phyloP scores from a whole-genome alignment of 768 basidiomycete genomes.

The Rhodosporidiobolus odoratus region DNA sequence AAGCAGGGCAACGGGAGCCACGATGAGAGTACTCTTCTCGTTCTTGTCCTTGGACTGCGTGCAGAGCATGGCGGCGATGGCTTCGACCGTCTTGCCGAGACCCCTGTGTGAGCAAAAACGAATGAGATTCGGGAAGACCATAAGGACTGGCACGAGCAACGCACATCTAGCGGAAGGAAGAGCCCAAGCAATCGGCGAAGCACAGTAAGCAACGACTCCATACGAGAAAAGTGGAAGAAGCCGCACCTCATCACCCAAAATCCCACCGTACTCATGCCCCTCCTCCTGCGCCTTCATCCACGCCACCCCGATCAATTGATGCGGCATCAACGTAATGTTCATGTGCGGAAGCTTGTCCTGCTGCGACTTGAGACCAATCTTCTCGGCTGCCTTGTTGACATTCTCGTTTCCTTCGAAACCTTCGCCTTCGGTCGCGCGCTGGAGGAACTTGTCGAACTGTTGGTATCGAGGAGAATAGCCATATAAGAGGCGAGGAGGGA shows the following conservation, averaged over 20 bases:
- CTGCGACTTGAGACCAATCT: slow-evolving; percentile 54
- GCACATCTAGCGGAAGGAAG: too few relatives aligned
- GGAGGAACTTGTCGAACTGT: slow-evolving; percentile 18
- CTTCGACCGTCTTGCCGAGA: slow-evolving; percentile 92
- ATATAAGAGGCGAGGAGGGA: background rate
- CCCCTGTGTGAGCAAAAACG: slow-evolving; percentile 55
- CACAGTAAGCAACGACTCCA: background rate
- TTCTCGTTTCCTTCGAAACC: slow-evolving; percentile 50
- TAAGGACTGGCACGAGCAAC: too few relatives aligned
- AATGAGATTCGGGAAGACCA: too few relatives aligned
- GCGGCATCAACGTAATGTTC: slow-evolving; percentile 61
- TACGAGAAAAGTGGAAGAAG: background rate
- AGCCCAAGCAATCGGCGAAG: too few relatives aligned
- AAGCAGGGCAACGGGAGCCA: slow-evolving; percentile 59
- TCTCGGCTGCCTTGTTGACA: slow-evolving; percentile 57
- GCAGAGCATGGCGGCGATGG: slow-evolving; percentile 66
- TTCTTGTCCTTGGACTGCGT: slow-evolving; percentile 55
- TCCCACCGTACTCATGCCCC: slow-evolving; percentile 24
- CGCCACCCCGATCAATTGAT: slow-evolving; percentile 56
- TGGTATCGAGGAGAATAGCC: background rate
- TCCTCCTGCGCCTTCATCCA: slow-evolving; percentile 55
- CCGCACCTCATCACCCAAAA: slow-evolving; percentile 27
- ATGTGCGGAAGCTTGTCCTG: slow-evolving; percentile 58
- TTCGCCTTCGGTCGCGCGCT: slow-evolving; percentile 16
- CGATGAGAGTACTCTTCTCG: slow-evolving; percentile 62